A percentile compares a stretch with the other conserved stretches of the same genome.
These are phyloP conservation scores for Penstemon eatonii DNA, from an alignment of 257 asterid genomes.

Conservation along the genomic window DNA sequence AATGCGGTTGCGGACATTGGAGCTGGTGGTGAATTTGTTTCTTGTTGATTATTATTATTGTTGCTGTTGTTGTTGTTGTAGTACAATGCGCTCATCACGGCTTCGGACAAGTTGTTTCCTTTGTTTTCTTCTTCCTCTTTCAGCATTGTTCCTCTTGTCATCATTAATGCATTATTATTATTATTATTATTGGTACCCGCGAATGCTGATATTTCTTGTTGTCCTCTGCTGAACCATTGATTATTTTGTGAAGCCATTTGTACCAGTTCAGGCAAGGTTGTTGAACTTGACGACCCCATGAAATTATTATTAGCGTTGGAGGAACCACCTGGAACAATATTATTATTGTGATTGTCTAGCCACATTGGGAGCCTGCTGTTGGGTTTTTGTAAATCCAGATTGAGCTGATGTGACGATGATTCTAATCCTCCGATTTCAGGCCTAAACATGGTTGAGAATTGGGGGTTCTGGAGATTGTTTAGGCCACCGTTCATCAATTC, in stretches of 20 bases:
- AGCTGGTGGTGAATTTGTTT: slow-evolving; percentile 28
- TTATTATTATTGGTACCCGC: slow-evolving; percentile 20
- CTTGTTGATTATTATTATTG: slow-evolving; percentile 29
- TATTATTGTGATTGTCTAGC: slow-evolving; percentile 39
- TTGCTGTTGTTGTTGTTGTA: slow-evolving; percentile 38
- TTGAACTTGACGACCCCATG: slow-evolving; percentile 44
- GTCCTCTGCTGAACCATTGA: slow-evolving; percentile 49
- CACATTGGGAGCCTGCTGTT: slow-evolving; percentile 46
- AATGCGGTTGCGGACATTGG: slow-evolving; percentile 87
- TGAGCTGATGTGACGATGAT: slow-evolving; percentile 36
- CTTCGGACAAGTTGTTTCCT: slow-evolving; percentile 36
- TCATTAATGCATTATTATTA: slow-evolving; percentile 22
- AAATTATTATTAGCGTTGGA: slow-evolving; percentile 27
- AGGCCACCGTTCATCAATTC: slow-evolving; percentile 42
- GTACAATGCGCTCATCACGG: slow-evolving; percentile 51
- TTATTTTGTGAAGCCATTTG: slow-evolving; percentile 54
- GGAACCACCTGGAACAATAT: background rate
- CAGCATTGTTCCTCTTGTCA: slow-evolving; percentile 17
- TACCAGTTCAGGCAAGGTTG: slow-evolving; percentile 52
- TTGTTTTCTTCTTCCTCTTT: slow-evolving; percentile 74
- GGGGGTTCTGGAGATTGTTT: slow-evolving; percentile 35
- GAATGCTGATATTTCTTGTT: slow-evolving; percentile 28
- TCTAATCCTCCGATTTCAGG: slow-evolving; percentile 42
- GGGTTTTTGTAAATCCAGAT: slow-evolving; percentile 48
- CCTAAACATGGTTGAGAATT: slow-evolving; percentile 40